Conservation (phyloP, 768 basidiomycete genomes). For the Agaricus sinodeliciosus region DNA sequence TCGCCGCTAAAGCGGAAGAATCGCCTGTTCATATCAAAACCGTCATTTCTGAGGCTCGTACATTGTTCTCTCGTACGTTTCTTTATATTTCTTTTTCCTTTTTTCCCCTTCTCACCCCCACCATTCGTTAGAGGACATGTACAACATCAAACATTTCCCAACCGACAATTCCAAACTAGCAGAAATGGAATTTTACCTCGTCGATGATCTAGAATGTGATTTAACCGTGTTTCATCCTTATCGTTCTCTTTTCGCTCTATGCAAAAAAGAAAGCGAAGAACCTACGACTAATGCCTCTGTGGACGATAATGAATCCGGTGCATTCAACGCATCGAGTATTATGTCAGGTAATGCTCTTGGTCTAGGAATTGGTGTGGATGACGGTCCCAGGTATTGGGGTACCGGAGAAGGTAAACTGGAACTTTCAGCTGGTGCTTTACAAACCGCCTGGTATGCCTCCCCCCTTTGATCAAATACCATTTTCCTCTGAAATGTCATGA, state of each 20-base stretch:
- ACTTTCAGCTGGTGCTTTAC: slow-evolving; percentile 68
- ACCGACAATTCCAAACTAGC: slow-evolving; percentile 88
- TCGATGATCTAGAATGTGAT: slow-evolving; percentile 77
- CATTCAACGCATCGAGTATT: slow-evolving; percentile 13
- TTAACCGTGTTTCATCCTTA: slow-evolving; percentile 93
- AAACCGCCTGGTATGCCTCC: slow-evolving; percentile 78
- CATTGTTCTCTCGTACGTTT: slow-evolving; percentile 63
- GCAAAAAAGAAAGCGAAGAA: slow-evolving; percentile 44
- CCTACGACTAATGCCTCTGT: slow-evolving; percentile 29
- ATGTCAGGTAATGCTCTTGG: slow-evolving; percentile 21
- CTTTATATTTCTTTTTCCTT: background rate
- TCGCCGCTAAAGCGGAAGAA: slow-evolving; percentile 97
- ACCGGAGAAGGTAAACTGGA: slow-evolving; percentile 75
- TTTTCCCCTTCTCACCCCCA: background rate
- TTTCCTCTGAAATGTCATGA: background rate
- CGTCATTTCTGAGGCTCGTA: slow-evolving; percentile 76
- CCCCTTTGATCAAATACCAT: background rate
- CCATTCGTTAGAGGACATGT: slow-evolving; percentile 46
- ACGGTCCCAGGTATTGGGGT: slow-evolving; percentile 72
- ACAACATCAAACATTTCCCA: slow-evolving; percentile 73
- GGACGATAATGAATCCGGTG: slow-evolving; percentile 52
- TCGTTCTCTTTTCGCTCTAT: slow-evolving; percentile 75
- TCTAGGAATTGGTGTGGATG: slow-evolving; percentile 35
- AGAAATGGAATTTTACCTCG: slow-evolving; percentile 98
- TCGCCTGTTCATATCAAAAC: slow-evolving; percentile 92